These are phyloP conservation scores for Gaeumannomyces sp. DNA, from an alignment of 2,329 filamentous ascomycete genomes.

Conservation along the genomic window DNA sequence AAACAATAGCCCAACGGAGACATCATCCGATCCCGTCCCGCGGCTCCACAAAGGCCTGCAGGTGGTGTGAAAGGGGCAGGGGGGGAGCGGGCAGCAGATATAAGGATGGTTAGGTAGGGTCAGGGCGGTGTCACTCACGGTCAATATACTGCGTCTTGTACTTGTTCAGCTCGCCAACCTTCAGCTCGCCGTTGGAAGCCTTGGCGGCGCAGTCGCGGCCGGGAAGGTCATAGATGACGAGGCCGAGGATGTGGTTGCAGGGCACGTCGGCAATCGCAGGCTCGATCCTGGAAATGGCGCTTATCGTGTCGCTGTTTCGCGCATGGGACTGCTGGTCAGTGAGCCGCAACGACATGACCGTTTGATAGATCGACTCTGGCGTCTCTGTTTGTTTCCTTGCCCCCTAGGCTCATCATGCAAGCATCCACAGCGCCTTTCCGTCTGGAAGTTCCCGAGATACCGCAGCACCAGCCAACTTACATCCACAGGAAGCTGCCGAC, in stretches of 20 bases:
- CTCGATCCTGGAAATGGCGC: slow-evolving; percentile 31
- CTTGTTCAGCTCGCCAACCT: slow-evolving; percentile 41
- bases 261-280: slow-evolving; percentile 29
- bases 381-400: no score
- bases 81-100: no score
- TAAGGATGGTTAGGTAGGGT: no score
- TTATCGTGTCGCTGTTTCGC: slow-evolving; percentile 29
- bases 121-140: slow-evolving; percentile 20
- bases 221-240: slow-evolving; percentile 59
- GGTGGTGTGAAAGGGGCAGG: neutral
- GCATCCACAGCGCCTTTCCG: no score
- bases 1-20: neutral
- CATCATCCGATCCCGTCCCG: neutral
- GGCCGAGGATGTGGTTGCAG: slow-evolving; percentile 32
- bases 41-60: neutral
- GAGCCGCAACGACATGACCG: neutral
- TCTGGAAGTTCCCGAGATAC: neutral
- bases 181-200: slow-evolving; percentile 57
- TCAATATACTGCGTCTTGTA: slow-evolving; percentile 38
- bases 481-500: slow-evolving; percentile 35
- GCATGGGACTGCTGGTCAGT: neutral
- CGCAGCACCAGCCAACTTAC: slow-evolving; percentile 18
- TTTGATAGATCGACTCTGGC: no score
- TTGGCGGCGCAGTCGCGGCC: slow-evolving; percentile 58
- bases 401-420: neutral